Conservation (phyloP, 2,329 filamentous ascomycete species). For the Colletotrichum lindemuthianum region DNA sequence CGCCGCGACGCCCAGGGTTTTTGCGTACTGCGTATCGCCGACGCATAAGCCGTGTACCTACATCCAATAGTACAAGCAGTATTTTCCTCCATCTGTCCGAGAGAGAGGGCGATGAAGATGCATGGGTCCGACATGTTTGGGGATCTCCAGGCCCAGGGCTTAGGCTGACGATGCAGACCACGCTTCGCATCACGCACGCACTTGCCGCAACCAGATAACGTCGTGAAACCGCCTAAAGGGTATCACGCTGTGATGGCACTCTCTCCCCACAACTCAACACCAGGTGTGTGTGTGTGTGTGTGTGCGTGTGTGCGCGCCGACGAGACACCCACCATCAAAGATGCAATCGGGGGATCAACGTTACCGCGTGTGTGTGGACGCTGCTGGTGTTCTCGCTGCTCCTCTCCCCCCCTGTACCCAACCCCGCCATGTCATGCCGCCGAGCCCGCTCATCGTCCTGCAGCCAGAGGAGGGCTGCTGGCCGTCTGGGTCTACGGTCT, state of each 20-base stretch:
- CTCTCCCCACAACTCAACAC: no score
- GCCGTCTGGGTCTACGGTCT: not conserved
- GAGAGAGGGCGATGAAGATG: no score
- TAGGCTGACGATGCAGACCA: not conserved
- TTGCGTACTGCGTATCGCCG: no score
- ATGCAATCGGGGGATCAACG: slow-evolving; percentile 27
- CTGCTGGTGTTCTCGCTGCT: not conserved
- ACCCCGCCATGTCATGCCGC: slow-evolving; percentile 34
- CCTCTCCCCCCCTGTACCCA: slow-evolving; percentile 14
- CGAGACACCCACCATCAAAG: slow-evolving; percentile 25
- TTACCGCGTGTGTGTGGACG: not conserved
- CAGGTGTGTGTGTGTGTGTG: slow-evolving; percentile 1
- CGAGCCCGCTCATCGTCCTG: slow-evolving; percentile 26
- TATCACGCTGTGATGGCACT: not conserved
- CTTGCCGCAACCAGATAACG: slow-evolving; percentile 14
- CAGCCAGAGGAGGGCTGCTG: not conserved
- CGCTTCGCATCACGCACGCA: slow-evolving; percentile 4
- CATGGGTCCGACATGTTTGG: not conserved
- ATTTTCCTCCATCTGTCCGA: no score
- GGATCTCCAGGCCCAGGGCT: slow-evolving; percentile 2
- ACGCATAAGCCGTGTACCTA: no score
- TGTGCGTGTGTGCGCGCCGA: slow-evolving; percentile 6
- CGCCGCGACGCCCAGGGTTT: not conserved
- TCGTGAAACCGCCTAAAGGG: slow-evolving; percentile 15
- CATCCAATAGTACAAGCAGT: no score